Conservation (phyloP, 2,329 filamentous ascomycete genomes). For the Daldinia sp. region DNA sequence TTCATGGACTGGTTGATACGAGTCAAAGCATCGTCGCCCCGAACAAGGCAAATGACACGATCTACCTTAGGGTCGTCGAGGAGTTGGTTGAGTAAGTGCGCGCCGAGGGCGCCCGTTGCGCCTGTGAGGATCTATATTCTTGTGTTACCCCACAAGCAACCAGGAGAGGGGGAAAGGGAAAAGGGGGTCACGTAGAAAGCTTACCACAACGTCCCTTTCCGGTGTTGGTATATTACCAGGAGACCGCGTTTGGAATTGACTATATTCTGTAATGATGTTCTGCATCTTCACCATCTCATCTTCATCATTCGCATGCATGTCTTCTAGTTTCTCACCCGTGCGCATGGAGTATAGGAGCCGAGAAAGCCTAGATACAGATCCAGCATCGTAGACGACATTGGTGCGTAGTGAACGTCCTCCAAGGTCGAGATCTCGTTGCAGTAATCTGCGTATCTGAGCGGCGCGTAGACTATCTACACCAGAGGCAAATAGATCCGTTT, state of each 20-base stretch:
- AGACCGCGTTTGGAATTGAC: conserved; percentile 53
- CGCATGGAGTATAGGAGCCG: conserved; percentile 50
- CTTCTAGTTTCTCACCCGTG: conserved; percentile 40
- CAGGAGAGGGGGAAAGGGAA: neutral
- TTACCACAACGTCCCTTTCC: conserved; percentile 44
- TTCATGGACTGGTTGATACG: conserved; percentile 43
- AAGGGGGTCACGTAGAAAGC: conserved; percentile 14
- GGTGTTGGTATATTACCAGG: conserved; percentile 27
- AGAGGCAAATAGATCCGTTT: conserved; percentile 58
- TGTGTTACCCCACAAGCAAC: neutral
- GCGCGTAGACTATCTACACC: conserved; percentile 62
- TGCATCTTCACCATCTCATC: conserved; percentile 52
- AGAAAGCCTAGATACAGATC: conserved; percentile 55
- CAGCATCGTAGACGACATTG: conserved; percentile 59
- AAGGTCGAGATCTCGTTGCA: conserved; percentile 56
- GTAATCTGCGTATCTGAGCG: conserved; percentile 58
- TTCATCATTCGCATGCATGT: conserved; percentile 37
- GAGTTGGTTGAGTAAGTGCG: conserved; percentile 55
- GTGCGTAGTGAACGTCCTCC: conserved; percentile 49
- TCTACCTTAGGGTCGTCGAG: conserved; percentile 53
- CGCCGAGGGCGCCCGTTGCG: conserved; percentile 59
- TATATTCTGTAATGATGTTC: conserved; percentile 60
- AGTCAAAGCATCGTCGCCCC: conserved; percentile 42
- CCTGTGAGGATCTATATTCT: conserved; percentile 54
- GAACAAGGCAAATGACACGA: conserved; percentile 55